phyloP scores from a whole-genome alignment of 768 basidiomycete species.

The Rhizopogon vinicolor region DNA sequence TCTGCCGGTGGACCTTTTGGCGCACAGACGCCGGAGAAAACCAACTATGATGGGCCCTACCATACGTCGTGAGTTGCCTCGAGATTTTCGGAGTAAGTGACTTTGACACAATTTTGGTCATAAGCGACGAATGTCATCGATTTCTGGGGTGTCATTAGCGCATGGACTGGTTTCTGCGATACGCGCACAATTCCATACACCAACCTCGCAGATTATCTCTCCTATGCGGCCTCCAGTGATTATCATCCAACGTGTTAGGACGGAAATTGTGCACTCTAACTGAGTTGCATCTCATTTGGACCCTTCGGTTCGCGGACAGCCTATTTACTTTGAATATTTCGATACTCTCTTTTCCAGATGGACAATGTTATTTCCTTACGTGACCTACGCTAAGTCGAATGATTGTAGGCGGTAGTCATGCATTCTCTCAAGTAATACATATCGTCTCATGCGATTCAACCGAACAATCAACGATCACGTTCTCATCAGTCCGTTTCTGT shows the following conservation, averaged over 20 bases:
- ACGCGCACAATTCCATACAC: constrained; percentile 16
- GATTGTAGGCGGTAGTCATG: background rate
- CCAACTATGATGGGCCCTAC: constrained; percentile 14
- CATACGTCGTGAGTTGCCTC: constrained; percentile 11
- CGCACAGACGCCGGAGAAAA: constrained; percentile 1
- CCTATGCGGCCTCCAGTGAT: constrained; percentile 14
- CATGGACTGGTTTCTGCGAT: constrained; percentile 20
- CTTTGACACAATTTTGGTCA: background rate
- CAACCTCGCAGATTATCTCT: constrained; percentile 19
- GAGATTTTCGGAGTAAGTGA: background rate
- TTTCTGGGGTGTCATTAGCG: constrained; percentile 17
- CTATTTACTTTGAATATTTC: background rate
- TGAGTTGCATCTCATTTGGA: background rate
- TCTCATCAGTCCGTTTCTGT: too few species aligned
- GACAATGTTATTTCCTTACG: background rate
- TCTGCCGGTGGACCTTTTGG: constrained; percentile 7
- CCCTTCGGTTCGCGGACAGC: background rate
- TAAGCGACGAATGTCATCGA: constrained; percentile 11
- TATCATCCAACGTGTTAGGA: constrained; percentile 13
- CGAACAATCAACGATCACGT: too few species aligned
- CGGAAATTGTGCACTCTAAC: background rate
- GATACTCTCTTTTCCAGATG: background rate
- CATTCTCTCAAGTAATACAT: background rate
- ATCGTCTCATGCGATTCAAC: background rate
- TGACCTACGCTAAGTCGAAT: background rate